Evolutionary conservation across 2,329 filamentous ascomycete genomes (phyloP).

Genomic region (Fusarium robinianum): DNA sequence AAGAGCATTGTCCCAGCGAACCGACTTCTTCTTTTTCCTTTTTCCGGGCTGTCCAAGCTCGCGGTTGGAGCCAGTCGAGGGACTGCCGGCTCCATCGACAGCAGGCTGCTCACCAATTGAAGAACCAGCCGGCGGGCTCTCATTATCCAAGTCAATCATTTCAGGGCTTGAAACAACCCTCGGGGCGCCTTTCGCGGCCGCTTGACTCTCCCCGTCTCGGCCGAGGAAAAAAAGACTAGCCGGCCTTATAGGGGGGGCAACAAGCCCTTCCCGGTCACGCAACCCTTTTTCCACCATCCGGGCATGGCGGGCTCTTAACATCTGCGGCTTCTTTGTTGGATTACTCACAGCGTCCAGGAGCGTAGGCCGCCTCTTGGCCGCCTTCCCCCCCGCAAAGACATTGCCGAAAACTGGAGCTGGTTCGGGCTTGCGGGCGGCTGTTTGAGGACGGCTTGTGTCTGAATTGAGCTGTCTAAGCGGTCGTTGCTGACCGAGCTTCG

Average conservation of each 20-base stretch:
- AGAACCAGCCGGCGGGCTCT: background rate
- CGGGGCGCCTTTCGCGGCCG: background rate
- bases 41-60: constrained; percentile 4
- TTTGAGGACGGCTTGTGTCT: constrained; percentile 9
- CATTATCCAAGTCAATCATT: constrained; percentile 17
- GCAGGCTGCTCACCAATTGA: constrained; percentile 12
- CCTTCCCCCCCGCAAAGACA: constrained; percentile 52
- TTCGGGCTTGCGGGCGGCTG: too few relatives aligned
- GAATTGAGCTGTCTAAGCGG: constrained; percentile 1
- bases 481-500: constrained; percentile 9
- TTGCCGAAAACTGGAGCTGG: too few relatives aligned
- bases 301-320: constrained; percentile 44
- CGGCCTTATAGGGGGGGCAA: constrained; percentile 43
- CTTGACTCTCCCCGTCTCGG: constrained; percentile 21
- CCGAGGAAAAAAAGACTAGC: constrained; percentile 38
- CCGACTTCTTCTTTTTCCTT: constrained; percentile 36
- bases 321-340: constrained; percentile 45
- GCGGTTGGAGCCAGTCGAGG: background rate
- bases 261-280: constrained; percentile 50
- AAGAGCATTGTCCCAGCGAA: constrained; percentile 31
- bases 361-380: constrained; percentile 41
- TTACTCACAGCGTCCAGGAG: constrained; percentile 49
- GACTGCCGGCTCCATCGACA: constrained; percentile 1
- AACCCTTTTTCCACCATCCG: constrained; percentile 49
- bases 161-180: background rate